phyloP scores from a whole-genome alignment of 768 basidiomycete genomes.

The Cubamyces sp. region DNA sequence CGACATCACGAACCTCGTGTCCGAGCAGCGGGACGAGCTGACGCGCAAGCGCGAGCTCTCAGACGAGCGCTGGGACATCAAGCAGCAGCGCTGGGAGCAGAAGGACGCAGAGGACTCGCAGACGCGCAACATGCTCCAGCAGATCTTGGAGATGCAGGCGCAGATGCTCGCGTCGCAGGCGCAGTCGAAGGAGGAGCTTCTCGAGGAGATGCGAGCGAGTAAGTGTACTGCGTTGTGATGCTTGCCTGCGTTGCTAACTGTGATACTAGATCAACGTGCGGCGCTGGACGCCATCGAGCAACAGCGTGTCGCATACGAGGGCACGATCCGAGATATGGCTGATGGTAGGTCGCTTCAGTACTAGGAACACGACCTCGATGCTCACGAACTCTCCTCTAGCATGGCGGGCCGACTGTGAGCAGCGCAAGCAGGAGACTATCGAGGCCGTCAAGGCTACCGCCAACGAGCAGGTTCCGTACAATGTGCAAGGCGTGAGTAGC shows the following conservation, averaged over 20 bases:
- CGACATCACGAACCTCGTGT: slow-evolving; percentile 75
- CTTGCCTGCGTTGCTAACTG: not conserved
- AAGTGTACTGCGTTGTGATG: slow-evolving; percentile 32
- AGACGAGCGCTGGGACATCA: slow-evolving; percentile 68
- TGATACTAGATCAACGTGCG: slow-evolving; percentile 20
- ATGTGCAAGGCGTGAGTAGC: slow-evolving; percentile 75
- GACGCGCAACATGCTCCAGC: slow-evolving; percentile 62
- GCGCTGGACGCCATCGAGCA: slow-evolving; percentile 23
- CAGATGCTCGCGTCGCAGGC: slow-evolving; percentile 64
- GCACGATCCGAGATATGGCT: slow-evolving; percentile 26
- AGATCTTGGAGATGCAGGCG: slow-evolving; percentile 59
- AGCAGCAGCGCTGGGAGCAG: slow-evolving; percentile 56
- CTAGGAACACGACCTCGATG: not conserved
- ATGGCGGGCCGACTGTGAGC: slow-evolving; percentile 63
- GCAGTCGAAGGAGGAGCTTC: slow-evolving; percentile 56
- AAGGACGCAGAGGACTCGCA: slow-evolving; percentile 63
- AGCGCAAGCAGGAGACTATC: slow-evolving; percentile 61
- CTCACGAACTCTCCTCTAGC: slow-evolving; percentile 40
- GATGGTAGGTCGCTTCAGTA: slow-evolving; percentile 19
- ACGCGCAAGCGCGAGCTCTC: slow-evolving; percentile 61
- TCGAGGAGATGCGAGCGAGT: slow-evolving; percentile 48
- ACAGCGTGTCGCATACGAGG: slow-evolving; percentile 23
- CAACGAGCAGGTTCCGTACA: slow-evolving; percentile 77
- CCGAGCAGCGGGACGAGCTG: slow-evolving; percentile 64
- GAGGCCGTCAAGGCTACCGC: slow-evolving; percentile 72